These are phyloP conservation scores for Pseudogymnoascus sp. DNA, from an alignment of 2,329 filamentous ascomycete genomes.

Conservation along the genomic window DNA sequence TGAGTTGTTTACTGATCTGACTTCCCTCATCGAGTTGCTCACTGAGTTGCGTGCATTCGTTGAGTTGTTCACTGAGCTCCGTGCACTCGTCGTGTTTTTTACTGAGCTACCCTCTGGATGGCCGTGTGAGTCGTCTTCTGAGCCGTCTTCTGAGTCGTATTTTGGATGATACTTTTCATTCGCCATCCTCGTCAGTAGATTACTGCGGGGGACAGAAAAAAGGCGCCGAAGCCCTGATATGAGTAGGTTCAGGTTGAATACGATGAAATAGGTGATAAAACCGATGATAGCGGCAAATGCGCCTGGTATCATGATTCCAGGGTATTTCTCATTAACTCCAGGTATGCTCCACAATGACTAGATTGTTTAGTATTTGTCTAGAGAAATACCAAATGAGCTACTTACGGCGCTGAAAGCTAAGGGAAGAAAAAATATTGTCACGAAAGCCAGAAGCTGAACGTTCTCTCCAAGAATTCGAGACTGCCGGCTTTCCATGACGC, in stretches of 20 bases:
- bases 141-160: not conserved
- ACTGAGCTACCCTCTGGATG: too few species aligned
- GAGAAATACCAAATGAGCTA: not conserved
- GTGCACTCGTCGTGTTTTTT: too few species aligned
- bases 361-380: not conserved
- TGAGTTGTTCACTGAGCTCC: too few species aligned
- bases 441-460: conserved; percentile 33
- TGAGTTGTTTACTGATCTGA: too few species aligned
- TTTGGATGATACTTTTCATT: not conserved
- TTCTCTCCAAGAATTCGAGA: conserved; percentile 30
- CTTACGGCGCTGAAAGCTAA: conserved; percentile 28
- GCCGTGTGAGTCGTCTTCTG: too few species aligned
- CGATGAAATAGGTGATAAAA: conserved; percentile 13
- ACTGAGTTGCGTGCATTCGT: too few species aligned
- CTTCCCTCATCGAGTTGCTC: too few species aligned
- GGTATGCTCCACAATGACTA: conserved; percentile 15
- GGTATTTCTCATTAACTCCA: conserved; percentile 1
- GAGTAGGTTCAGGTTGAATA: conserved; percentile 15
- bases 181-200: not conserved
- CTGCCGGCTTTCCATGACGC: conserved; percentile 26
- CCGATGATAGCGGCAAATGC: conserved; percentile 11
- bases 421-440: conserved; percentile 36
- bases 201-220: not conserved
- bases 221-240: not conserved
- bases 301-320: conserved; percentile 8